Conservation (phyloP, 2,329 filamentous ascomycete species). For the Scorias spongiosa region DNA sequence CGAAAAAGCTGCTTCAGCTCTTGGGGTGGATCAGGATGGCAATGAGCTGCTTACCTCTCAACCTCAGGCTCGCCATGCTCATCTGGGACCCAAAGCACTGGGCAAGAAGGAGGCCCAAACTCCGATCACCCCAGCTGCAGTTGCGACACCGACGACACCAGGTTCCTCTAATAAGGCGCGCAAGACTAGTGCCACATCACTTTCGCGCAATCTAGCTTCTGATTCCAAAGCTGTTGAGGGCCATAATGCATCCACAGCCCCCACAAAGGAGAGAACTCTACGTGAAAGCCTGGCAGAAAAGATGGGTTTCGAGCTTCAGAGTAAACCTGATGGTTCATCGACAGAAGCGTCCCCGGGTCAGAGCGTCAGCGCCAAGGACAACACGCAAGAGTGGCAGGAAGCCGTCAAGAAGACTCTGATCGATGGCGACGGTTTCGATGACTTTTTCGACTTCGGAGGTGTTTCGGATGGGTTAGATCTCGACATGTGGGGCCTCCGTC, state of each 20-base stretch:
- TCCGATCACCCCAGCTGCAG: conserved; percentile 18
- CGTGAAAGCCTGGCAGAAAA: conserved; percentile 16
- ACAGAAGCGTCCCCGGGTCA: conserved; percentile 1
- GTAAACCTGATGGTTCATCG: conserved; percentile 1
- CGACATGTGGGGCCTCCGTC: conserved; percentile 8
- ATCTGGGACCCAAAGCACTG: conserved; percentile 5
- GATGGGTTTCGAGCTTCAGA: conserved; percentile 9
- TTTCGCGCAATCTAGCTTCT: background rate
- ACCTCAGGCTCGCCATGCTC: conserved; percentile 22
- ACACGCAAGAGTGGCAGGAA: background rate
- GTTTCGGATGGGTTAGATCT: conserved; percentile 2
- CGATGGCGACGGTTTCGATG: conserved; percentile 15
- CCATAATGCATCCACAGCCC: conserved; percentile 2
- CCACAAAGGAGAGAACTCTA: conserved; percentile 14
- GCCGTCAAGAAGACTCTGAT: background rate
- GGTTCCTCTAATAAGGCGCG: background rate
- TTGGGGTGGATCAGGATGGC: conserved; percentile 34
- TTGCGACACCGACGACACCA: conserved; percentile 17
- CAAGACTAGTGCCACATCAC: conserved; percentile 1
- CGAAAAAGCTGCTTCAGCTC: conserved; percentile 33
- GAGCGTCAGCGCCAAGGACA: background rate
- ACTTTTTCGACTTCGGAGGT: conserved; percentile 3
- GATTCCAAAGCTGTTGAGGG: background rate
- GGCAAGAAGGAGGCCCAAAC: conserved; percentile 5
- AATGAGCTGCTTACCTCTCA: conserved; percentile 21